These are phyloP conservation scores for Pseudocercospora fuligena DNA, from an alignment of 2,329 filamentous ascomycete genomes.

Conservation along the genomic window DNA sequence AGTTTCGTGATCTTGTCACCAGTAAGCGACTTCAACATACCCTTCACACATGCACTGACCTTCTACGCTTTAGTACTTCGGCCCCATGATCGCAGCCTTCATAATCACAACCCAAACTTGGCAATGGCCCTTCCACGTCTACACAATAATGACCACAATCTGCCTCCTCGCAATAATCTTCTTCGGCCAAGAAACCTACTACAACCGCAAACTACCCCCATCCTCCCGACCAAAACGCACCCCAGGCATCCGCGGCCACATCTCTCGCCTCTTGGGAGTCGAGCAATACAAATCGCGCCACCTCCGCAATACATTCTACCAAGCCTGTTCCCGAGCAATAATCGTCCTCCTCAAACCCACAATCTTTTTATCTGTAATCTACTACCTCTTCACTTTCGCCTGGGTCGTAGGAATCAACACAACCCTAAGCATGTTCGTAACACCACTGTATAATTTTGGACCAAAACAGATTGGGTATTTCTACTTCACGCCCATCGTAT, in stretches of 20 bases:
- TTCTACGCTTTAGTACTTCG: slow-evolving; percentile 9
- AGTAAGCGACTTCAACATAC: neutral
- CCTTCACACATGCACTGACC: neutral
- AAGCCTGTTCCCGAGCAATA: slow-evolving; percentile 19
- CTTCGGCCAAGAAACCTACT: slow-evolving; percentile 24
- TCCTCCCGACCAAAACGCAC: slow-evolving; percentile 16
- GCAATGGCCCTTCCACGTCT: slow-evolving; percentile 24
- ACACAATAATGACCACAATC: slow-evolving; percentile 15
- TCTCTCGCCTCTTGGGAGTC: slow-evolving; percentile 22
- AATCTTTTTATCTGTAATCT: slow-evolving; percentile 14
- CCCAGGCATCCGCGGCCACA: slow-evolving; percentile 23
- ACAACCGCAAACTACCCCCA: slow-evolving; percentile 13
- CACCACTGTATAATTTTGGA: slow-evolving; percentile 28
- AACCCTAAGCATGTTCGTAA: slow-evolving; percentile 29
- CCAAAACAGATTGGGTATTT: slow-evolving; percentile 25
- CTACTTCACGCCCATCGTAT: slow-evolving; percentile 40
- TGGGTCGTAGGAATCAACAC: slow-evolving; percentile 37
- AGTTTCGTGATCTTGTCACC: slow-evolving; percentile 21
- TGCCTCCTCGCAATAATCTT: slow-evolving; percentile 19
- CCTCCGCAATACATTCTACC: slow-evolving; percentile 15
- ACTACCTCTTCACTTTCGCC: slow-evolving; percentile 28
- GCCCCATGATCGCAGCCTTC: slow-evolving; percentile 24
- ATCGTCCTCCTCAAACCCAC: slow-evolving; percentile 17
- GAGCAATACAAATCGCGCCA: slow-evolving; percentile 19
- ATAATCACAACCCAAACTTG: slow-evolving; percentile 25